Base-by-base conservation (phyloP, 208 protist species). In the Trypanosoma theileri region DNA sequence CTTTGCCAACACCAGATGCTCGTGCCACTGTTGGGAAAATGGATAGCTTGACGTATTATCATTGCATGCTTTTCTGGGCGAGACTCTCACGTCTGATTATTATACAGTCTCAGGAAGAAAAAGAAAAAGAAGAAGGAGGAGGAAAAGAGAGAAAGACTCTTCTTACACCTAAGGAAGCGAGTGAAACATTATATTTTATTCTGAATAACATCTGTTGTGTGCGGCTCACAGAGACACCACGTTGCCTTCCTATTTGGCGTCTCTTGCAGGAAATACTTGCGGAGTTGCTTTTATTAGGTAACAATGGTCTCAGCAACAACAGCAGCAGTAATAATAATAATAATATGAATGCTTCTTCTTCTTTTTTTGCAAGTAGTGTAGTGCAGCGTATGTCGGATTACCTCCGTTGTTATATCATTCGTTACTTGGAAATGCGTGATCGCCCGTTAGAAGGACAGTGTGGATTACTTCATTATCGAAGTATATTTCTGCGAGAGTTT, bases 171-270 rank as follows among this genome's bases (percentile, higher is more conserved):
- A 50, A 70, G 14, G 40, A 67, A 21, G 73, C 65, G 16, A 73
- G 77, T 1, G 79, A 75, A 31, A 57, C 83, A 14, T 66, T 82
- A n/a, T 77, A 71, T 12, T 85, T 84, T 62, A 64, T 87, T 41
- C 17, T 92, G 19, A 28, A 81, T 0, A 75, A 88, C 53, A 59
- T 87, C 17, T 75, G 69, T 45, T 71, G 78, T n/a, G 56, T 72
- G 12, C 79, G 80, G 10, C 73, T 92, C 22, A 50, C 62, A 35
- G 55, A 61, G 19, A 63, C 71, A 19, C 82, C 85, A 31, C 85
- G 85, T 22, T 88, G 85, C 55, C 48, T 81, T 31, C 73, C 78
- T 51, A 83, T 73, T 28, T 92, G 86, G 86, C 71, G 73, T 10
- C 73, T 86, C 10, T 55, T 88, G 24, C 48, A 66, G 1, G 58